phyloP scores from a whole-genome alignment of 2,329 filamentous ascomycete genomes.

The Talaromyces sp. region DNA sequence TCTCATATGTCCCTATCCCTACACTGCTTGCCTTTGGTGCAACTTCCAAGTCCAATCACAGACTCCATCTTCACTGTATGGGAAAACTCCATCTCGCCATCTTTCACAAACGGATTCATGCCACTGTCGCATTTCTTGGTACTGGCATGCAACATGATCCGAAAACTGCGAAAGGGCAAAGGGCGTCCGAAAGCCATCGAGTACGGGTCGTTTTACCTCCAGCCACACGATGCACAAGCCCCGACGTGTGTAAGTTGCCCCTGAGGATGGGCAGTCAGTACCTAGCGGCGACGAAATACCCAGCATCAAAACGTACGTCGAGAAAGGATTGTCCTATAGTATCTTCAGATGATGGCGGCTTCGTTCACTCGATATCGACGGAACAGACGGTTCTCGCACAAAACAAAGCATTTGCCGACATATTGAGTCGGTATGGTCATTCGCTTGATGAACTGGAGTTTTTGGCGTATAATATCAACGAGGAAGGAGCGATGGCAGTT shows the following conservation, averaged over 20 bases:
- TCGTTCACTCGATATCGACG: not conserved
- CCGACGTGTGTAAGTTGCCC: not conserved
- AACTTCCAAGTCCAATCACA: constrained; percentile 31
- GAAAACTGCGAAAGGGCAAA: constrained; percentile 12
- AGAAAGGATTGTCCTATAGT: not conserved
- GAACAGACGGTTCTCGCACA: constrained; percentile 28
- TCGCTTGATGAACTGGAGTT: constrained; percentile 33
- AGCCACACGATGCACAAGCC: not conserved
- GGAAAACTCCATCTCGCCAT: constrained; percentile 33
- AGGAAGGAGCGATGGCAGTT: constrained; percentile 30
- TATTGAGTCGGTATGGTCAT: constrained; percentile 28
- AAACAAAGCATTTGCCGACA: constrained; percentile 28
- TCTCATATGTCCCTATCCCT: constrained; percentile 31
- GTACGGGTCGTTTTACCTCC: constrained; percentile 23
- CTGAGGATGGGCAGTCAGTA: not conserved
- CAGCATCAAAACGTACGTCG: not conserved
- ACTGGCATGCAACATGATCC: constrained; percentile 26
- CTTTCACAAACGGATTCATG: constrained; percentile 35
- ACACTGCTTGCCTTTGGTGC: constrained; percentile 34
- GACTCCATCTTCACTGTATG: constrained; percentile 31
- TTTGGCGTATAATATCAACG: constrained; percentile 34
- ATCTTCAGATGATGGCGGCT: not conserved
- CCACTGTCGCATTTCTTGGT: constrained; percentile 33
- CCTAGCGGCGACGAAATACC: not conserved
- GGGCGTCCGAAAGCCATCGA: constrained; percentile 9